These are phyloP conservation scores for Bertia moriformis DNA, from an alignment of 2,329 filamentous ascomycete species.

Conservation along the genomic window DNA sequence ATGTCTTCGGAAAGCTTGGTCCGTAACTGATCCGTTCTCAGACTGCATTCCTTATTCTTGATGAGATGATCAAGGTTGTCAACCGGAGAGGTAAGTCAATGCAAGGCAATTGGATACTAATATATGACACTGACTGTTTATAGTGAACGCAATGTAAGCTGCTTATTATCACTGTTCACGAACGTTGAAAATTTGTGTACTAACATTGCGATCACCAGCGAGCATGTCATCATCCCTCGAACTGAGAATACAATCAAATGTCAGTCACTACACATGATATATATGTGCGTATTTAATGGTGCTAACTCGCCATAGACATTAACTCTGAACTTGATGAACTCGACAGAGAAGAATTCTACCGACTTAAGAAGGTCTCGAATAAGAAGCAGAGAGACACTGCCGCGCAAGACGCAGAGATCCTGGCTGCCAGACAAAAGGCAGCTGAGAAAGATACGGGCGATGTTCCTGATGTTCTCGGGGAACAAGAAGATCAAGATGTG, in stretches of 20 bases:
- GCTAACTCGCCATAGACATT: constrained; percentile 47
- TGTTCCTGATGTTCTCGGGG: constrained; percentile 52
- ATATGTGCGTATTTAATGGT: not conserved
- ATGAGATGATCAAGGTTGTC: constrained; percentile 98
- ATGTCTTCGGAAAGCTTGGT: too few relatives aligned
- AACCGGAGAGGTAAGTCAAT: constrained; percentile 66
- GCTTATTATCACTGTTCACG: not conserved
- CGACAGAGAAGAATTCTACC: constrained; percentile 94
- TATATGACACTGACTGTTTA: not conserved
- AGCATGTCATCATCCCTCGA: constrained; percentile 90
- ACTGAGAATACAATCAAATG: constrained; percentile 99
- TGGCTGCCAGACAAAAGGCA: constrained; percentile 48
- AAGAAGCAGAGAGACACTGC: constrained; percentile 72
- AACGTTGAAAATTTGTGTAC: constrained; percentile 4
- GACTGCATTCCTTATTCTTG: constrained; percentile 93
- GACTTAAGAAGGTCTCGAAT: constrained; percentile 82
- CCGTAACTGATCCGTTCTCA: constrained; percentile 19
- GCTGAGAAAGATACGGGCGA: constrained; percentile 17
- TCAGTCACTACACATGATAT: constrained; percentile 19
- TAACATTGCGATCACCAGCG: constrained; percentile 28
- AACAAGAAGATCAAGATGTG: constrained; percentile 68
- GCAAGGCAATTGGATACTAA: not conserved
- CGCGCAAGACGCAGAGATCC: constrained; percentile 59
- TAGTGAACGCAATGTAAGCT: constrained; percentile 81
- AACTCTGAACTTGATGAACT: constrained; percentile 96